A percentile compares a stretch with the other conserved stretches of the same genome.
These are phyloP conservation scores for Alternaria postmessia DNA, from an alignment of 2,329 filamentous ascomycete species.

Conservation along the genomic window DNA sequence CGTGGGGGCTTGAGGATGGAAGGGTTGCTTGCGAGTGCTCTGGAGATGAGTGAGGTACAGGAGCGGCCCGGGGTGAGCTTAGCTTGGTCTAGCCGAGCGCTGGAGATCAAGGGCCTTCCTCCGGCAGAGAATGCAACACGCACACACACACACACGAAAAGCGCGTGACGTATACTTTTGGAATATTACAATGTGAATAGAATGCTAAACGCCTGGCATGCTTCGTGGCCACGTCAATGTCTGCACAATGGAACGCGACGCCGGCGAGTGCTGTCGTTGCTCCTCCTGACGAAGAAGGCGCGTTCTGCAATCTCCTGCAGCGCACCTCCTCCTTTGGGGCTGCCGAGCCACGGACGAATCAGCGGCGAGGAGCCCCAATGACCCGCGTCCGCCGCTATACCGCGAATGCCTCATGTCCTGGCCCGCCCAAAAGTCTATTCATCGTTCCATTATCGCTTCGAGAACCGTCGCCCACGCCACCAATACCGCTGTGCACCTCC, in stretches of 20 bases:
- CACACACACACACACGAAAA: background rate
- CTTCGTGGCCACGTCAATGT: background rate
- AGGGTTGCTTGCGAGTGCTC: constrained; percentile 32
- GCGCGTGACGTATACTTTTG: no score
- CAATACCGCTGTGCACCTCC: constrained; percentile 20
- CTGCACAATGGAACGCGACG: background rate
- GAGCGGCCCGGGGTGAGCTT: constrained; percentile 33
- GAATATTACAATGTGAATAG: no score
- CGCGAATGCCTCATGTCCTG: constrained; percentile 24
- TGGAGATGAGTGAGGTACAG: constrained; percentile 43
- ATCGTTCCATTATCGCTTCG: constrained; percentile 26
- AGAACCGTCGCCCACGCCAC: constrained; percentile 32
- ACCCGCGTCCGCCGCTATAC: constrained; percentile 25
- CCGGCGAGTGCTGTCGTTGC: background rate
- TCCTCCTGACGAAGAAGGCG: constrained; percentile 37
- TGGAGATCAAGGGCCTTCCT: constrained; percentile 28
- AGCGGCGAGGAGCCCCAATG: background rate
- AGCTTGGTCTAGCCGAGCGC: constrained; percentile 43
- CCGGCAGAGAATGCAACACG: background rate
- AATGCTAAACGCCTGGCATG: no score
- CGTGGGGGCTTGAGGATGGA: constrained; percentile 25
- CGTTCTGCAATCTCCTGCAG: constrained; percentile 39
- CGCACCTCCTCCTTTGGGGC: constrained; percentile 32
- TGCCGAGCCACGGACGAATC: constrained; percentile 1
- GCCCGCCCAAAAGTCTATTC: constrained; percentile 20